Evolutionary conservation across 176 grass and related monocot genomes (phyloP), one percentile per base, ranked within the genome.

Genomic region (Hsuehochloa calcarea): DNA sequence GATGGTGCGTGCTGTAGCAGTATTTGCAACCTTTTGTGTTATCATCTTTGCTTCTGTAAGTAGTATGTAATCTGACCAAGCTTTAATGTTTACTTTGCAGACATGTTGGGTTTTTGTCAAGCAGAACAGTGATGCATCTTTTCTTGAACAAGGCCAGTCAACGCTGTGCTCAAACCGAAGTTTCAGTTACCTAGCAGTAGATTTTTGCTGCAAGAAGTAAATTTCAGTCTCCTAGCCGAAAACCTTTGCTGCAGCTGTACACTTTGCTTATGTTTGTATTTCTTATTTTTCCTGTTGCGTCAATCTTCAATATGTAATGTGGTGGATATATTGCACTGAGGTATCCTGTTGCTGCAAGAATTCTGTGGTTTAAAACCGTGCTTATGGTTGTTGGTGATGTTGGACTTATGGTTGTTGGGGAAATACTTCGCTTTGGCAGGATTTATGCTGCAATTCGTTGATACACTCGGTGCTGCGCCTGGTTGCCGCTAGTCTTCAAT

Each of bases 191-290:
- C 67, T 66, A 40, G 35, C 56, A 55, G 9, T 10, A 65, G 43
- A 47, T 47, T 41, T 71, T 26, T 65, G 37, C 20, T 20, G 25
- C 27, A 23, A 45, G 22, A 17, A 62, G 83, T 34, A 54, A 81
- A 52, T 44, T 39, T 72, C 22, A 25, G 22, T 5, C 19, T 38
- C 10, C 15, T 44, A 79, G 43, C 77, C 65, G 52, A 0, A 41
- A 26, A 16, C 34, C 5, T 16, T 29, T 13, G 26, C 10, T 10
- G 14, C 38, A 39, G 35, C 27, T 7, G 1, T 55, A 17, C 37
- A 43, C 14, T 59, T 55, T 56, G 51, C 15, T 27, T 74, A 46
- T 50, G 79, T 67, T 73, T 83, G 84, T 77, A 72, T 73, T 60
- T 68, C 20, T 0, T 22, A 13, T 17, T 8, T 49, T 23, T 0